These are phyloP conservation scores for Cymbidium sinense DNA, from an alignment of 106 monocot species.

Conservation along the genomic window DNA sequence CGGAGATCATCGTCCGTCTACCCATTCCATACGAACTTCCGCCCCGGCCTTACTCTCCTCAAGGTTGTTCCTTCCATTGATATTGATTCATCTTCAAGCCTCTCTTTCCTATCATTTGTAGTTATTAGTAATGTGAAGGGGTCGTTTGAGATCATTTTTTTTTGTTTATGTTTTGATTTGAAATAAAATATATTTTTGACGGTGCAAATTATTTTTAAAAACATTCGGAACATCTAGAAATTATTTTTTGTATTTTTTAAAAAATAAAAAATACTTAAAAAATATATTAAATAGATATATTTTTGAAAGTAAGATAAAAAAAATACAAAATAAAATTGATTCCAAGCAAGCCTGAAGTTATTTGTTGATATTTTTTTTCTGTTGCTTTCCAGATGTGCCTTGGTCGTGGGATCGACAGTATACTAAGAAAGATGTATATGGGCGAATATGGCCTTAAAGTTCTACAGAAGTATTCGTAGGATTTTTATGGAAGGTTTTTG, in stretches of 20 bases:
- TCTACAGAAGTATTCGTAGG: too few species aligned
- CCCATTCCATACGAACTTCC: conserved; percentile 92
- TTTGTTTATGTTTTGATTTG: too few species aligned
- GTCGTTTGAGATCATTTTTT: too few species aligned
- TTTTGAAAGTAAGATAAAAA: too few species aligned
- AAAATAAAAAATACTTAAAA: too few species aligned
- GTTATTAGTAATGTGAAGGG: too few species aligned
- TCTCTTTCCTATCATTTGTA: not conserved
- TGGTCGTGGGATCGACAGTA: conserved; percentile 94
- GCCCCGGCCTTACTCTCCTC: conserved; percentile 62
- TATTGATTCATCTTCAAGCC: not conserved
- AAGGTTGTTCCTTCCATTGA: conserved; percentile 47
- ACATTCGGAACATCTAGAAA: too few species aligned
- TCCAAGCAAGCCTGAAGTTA: not conserved
- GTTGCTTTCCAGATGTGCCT: conserved; percentile 64
- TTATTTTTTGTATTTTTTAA: too few species aligned
- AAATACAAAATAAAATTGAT: too few species aligned
- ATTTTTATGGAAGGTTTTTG: not conserved
- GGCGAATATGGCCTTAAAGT: conserved; percentile 60
- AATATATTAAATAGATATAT: too few species aligned
- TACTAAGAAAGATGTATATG: conserved; percentile 81
- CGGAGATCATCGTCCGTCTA: conserved; percentile 35
- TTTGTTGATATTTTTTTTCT: not conserved
- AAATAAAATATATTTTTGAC: too few species aligned
- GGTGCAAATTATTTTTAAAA: too few species aligned